A percentile compares a stretch with the other conserved stretches of the same genome.
phyloP scores from a whole-genome alignment of 1,139 yeast species.

The Citeromyces hawaiiensis region DNA sequence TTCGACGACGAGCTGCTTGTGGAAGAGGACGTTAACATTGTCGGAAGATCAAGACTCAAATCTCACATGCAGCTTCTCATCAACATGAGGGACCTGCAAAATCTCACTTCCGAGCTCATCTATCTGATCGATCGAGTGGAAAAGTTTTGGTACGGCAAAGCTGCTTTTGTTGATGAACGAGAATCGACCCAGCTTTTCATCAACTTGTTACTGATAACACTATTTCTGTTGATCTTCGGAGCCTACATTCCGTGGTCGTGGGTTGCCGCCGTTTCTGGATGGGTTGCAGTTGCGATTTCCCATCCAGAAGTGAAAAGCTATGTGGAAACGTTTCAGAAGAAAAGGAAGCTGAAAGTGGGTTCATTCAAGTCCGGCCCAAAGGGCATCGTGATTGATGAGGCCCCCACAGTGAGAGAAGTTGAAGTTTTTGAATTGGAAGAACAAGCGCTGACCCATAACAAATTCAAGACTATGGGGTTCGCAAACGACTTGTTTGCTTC shows the following conservation, averaged over 20 bases:
- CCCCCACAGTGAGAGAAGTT: conserved; percentile 45
- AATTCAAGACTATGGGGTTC: conserved; percentile 45
- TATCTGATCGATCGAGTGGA: conserved; percentile 39
- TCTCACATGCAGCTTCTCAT: conserved; percentile 28
- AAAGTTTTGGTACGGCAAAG: conserved; percentile 43
- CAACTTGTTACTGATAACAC: conserved; percentile 16
- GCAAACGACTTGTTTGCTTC: conserved; percentile 38
- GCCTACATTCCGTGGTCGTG: conserved; percentile 56
- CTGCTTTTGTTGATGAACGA: conserved; percentile 63
- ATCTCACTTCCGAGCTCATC: conserved; percentile 44
- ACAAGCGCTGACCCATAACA: conserved; percentile 44
- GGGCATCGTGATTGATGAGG: conserved; percentile 55
- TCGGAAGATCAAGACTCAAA: background rate
- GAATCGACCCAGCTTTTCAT: conserved; percentile 42
- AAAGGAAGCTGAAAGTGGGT: conserved; percentile 1
- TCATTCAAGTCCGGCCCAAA: conserved; percentile 1
- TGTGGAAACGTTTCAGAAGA: background rate
- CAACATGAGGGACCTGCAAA: conserved; percentile 51
- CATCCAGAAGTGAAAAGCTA: conserved; percentile 35
- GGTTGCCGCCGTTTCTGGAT: conserved; percentile 39
- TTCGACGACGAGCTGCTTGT: conserved; percentile 1
- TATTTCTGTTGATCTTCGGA: conserved; percentile 37
- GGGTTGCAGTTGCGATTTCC: conserved; percentile 34
- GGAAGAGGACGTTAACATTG: conserved; percentile 7
- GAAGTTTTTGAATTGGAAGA: conserved; percentile 69